Base-by-base conservation (phyloP, 1,284 basidiomycete species). In the Neotropicomus parvogracilis region DNA sequence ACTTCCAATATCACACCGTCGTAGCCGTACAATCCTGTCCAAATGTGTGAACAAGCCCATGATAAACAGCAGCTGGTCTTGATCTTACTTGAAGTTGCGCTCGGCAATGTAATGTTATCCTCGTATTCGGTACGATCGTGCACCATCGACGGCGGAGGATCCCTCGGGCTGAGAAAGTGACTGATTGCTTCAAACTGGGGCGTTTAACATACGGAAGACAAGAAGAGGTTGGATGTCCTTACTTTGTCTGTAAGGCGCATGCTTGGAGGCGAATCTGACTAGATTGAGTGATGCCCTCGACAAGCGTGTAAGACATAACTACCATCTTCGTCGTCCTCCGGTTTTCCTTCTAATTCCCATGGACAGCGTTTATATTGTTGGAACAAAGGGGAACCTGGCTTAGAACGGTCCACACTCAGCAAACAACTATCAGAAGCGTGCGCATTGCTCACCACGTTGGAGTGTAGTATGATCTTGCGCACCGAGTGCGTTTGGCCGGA, bases 291-390 rank as follows among this genome's bases (percentile, higher is more conserved):
- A 56, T 2, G 40, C 20, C 32, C 9, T n/a, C 11, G 42, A 29
- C 20, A 39, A 29, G 14, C 14, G 20, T 16, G 20, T 35, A 31
- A 41, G 13, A 13, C 27, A 6, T 48, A 33, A 61, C 63, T 50
- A 84, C 84, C 84, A 63, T 86, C 83, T 69, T 88, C 83, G 48
- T 88, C 82, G 49, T 90, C 87, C 67, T 88, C 85, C 24, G 83
- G 80, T 47, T 68, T 73, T 9, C 80, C 83, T 62, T 85, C 80
- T 27, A 95, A 78, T 58, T 85, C 80, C 91, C 91, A 95, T 31
- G 85, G 87, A 67, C 91, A 94, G 16, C 91, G 83, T 59, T 92
- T 89, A 61, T 93, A 91, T 17, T 85, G 77, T 63, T 94, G 91
- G 62, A 95, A 95, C 33, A 91, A 68, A 1, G 91, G 85, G 1